Evolutionary conservation across 768 basidiomycete species (phyloP).

Genomic region (Lentinula edodes): DNA sequence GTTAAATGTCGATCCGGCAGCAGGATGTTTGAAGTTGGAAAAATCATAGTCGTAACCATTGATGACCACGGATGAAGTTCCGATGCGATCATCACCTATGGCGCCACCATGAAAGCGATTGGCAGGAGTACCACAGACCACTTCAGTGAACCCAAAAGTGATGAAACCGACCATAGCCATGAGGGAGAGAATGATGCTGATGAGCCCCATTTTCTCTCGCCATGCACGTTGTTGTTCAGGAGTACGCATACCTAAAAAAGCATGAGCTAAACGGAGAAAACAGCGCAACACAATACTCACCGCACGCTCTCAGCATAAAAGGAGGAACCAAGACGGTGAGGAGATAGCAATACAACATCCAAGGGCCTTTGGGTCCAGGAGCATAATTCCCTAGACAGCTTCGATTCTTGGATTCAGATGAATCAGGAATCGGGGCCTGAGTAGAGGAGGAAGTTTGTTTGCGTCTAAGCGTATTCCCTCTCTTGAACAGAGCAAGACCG

Average conservation of each 20-base stretch:
- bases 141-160: conserved; percentile 95
- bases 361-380: conserved; percentile 87
- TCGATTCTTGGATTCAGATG: conserved; percentile 33
- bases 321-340: conserved; percentile 82
- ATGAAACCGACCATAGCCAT: conserved; percentile 97
- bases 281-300: conserved; percentile 37
- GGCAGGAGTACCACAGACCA: conserved; percentile 86
- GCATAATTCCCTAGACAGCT: conserved; percentile 65
- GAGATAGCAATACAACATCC: conserved; percentile 92
- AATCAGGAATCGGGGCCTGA: conserved; percentile 27
- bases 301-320: conserved; percentile 70
- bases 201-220: conserved; percentile 96
- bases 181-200: conserved; percentile 70
- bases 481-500: conserved; percentile 87
- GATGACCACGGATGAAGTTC: conserved; percentile 81
- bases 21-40: conserved; percentile 79
- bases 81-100: conserved; percentile 65
- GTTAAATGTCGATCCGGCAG: conserved; percentile 60
- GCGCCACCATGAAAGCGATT: conserved; percentile 78
- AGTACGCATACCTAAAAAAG: conserved; percentile 66
- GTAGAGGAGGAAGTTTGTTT: conserved; percentile 47
- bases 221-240: conserved; percentile 95
- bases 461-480: conserved; percentile 73
- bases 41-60: conserved; percentile 95
- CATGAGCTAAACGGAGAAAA: background rate